Conservation (phyloP, 306 rosid species). For the Quercus parvula region DNA sequence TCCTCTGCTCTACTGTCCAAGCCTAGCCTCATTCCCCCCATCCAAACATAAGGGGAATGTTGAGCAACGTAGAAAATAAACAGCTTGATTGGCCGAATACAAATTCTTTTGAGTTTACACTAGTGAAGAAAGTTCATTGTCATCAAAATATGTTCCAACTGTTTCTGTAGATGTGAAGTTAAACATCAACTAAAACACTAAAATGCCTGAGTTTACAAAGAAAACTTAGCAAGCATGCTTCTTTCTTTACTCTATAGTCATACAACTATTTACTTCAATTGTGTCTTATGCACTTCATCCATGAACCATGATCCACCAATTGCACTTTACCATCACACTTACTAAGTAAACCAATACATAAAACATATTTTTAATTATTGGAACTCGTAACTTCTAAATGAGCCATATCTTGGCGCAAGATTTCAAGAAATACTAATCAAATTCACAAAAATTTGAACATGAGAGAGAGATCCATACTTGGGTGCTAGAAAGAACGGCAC, state of each 20-base stretch:
- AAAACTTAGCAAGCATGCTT: neutral
- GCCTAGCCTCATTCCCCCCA: too few relatives aligned
- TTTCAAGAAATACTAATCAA: neutral
- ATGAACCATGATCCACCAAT: neutral
- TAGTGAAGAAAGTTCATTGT: too few relatives aligned
- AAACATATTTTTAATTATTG: neutral
- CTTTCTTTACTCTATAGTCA: neutral
- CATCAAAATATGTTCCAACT: neutral
- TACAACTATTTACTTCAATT: neutral
- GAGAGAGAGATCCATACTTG: conserved; percentile 33
- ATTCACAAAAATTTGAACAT: neutral
- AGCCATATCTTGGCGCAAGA: neutral
- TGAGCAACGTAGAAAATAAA: too few relatives aligned
- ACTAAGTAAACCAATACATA: neutral
- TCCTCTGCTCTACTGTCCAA: too few relatives aligned
- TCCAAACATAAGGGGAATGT: too few relatives aligned
- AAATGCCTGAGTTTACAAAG: too few relatives aligned
- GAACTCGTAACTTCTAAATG: neutral
- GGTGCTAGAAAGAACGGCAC: conserved; percentile 75
- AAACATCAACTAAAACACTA: neutral
- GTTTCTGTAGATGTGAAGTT: neutral
- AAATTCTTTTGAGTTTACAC: neutral
- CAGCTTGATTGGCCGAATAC: neutral
- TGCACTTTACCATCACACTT: neutral
- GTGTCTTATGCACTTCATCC: neutral